A percentile compares a stretch with the other conserved stretches of the same genome.
Evolutionary conservation across 2,329 filamentous ascomycete genomes (phyloP).

Genomic region (Trichoderma afroharzianum): DNA sequence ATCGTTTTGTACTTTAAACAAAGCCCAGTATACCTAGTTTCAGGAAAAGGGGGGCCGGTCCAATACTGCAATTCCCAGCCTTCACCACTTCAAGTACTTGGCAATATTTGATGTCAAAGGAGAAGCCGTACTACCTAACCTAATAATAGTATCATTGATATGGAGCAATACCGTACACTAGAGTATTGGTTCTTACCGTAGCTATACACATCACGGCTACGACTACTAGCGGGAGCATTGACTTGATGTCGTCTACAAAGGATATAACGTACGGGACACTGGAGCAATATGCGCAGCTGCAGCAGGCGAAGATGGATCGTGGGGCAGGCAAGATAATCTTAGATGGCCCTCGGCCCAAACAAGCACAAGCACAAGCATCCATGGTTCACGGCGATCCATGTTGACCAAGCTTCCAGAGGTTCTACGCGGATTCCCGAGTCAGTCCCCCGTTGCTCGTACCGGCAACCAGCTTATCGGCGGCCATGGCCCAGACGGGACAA

Average conservation of each 20-base stretch:
- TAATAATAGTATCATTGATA: neutral
- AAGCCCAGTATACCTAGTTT: constrained; percentile 5
- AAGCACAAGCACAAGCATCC: neutral
- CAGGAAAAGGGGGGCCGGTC: constrained; percentile 10
- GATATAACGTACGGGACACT: neutral
- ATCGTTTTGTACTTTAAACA: neutral
- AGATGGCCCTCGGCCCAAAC: neutral
- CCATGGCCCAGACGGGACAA: constrained; percentile 5
- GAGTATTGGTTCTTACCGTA: neutral
- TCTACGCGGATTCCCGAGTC: constrained; percentile 9
- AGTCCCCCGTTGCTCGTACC: neutral
- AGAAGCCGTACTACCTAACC: neutral
- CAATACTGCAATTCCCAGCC: neutral
- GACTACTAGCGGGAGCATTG: neutral
- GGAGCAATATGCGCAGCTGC: constrained; percentile 3
- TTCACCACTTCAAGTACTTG: neutral
- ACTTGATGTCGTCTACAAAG: neutral
- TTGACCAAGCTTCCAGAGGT: constrained; percentile 1
- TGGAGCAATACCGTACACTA: neutral
- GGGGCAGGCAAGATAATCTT: constrained; percentile 15
- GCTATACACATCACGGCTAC: neutral
- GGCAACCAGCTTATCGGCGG: neutral
- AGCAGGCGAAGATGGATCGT: constrained; percentile 14
- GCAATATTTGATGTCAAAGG: neutral
- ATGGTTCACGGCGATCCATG: constrained; percentile 13